Evolutionary conservation across 768 basidiomycete species (phyloP), one percentile per base, ranked within the genome.

Genomic region (Tricholomella constricta): DNA sequence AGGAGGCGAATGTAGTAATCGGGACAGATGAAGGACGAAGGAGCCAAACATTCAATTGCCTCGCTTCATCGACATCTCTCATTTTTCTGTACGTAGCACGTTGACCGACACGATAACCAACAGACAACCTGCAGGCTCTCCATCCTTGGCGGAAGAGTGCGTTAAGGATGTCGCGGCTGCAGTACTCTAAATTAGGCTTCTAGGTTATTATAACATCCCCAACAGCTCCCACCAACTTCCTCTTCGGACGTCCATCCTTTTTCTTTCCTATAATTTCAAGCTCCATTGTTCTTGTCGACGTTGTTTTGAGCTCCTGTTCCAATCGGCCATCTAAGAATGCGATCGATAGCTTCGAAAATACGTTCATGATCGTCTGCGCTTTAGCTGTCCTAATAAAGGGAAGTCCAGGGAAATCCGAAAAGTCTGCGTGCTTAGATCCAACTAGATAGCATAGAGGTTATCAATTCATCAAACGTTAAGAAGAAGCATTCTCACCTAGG

Each of bases 351-450:
- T 56, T 63, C 4, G 67, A 56, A 17, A 77, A 73, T 4, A 64
- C 63, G 37, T 75, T 63, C 43, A 78, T 64, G 11, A 78, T 59
- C 6, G 50, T 65, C 12, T 59, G 51, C 7, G 74, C 72, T 6
- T 60, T 50, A 43, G 68, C 69, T 19, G 62, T 71, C 20, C 68
- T 60, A 27, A 78, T 55, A 8, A 78, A 22, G n/a, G 79, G 79
- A 20, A 80, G 69, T 2, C 73, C 59, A 8, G 70, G 70, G 45
- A 77, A 78, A 51, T 82, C 80, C 8, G 79, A 81, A 59, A 81
- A 81, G 3, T 72, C 72, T 25, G 65, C 61, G 52, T 82, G 80
- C 29, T 65, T 59, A 15, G 77, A 78, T 32, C 69, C 69, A 45
- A 79, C 80, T 81, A 49, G 20, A 36, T n/a, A 43, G 11, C 34